Evolutionary conservation across 163 green algal species (phyloP).

Genomic region (Coccomyxa subellipsoidea): DNA sequence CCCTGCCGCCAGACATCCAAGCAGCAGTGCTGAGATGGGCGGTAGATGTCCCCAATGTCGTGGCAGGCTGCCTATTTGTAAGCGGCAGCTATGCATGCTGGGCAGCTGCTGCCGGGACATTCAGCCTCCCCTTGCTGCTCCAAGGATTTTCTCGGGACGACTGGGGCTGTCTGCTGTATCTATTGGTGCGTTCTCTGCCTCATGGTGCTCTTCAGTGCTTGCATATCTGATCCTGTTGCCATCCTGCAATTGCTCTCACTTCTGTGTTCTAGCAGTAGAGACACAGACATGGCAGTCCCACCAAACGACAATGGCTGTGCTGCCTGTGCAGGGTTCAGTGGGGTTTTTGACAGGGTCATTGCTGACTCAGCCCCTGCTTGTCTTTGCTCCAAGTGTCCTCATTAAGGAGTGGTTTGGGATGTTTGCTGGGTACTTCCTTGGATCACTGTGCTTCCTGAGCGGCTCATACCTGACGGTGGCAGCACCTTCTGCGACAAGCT

Average conservation of each 20-base stretch:
- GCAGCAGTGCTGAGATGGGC: not conserved
- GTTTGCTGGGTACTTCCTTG: not conserved
- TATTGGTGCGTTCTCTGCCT: not conserved
- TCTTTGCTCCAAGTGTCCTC: not conserved
- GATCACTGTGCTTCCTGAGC: not conserved
- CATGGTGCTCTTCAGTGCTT: not conserved
- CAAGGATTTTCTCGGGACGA: not conserved
- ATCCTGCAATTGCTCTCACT: not conserved
- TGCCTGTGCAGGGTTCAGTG: not conserved
- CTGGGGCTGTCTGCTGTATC: not conserved
- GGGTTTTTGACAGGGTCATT: not conserved
- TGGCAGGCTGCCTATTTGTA: slow-evolving; percentile 1
- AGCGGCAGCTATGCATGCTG: not conserved
- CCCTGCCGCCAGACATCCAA: not conserved
- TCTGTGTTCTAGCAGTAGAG: not conserved
- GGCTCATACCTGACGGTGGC: not conserved
- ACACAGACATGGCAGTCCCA: not conserved
- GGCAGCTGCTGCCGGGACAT: not conserved
- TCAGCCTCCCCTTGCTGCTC: not conserved
- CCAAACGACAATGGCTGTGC: not conserved
- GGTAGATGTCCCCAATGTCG: not conserved
- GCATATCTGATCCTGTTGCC: not conserved
- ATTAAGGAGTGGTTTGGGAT: slow-evolving; percentile 5
- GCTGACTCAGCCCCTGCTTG: not conserved
- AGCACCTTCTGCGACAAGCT: not conserved